These are phyloP conservation scores for Curvularia eragrostidis DNA, from an alignment of 2,329 filamentous ascomycete species.

Conservation along the genomic window DNA sequence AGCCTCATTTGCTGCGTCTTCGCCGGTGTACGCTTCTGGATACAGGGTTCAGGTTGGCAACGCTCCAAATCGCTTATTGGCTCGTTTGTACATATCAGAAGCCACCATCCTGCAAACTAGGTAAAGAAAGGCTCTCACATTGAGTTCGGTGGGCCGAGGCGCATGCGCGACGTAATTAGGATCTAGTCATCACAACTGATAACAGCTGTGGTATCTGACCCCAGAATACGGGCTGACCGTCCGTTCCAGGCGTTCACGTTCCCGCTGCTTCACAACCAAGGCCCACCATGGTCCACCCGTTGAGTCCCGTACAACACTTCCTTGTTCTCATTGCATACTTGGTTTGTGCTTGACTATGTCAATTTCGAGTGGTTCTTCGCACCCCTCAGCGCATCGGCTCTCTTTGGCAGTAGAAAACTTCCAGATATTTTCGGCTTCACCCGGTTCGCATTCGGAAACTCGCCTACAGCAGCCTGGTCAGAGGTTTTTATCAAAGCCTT, in stretches of 20 bases:
- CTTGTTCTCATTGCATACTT: slow-evolving; percentile 4
- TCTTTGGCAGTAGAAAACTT: slow-evolving; percentile 11
- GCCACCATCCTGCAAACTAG: neutral
- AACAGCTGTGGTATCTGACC: slow-evolving; percentile 3
- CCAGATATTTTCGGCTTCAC: slow-evolving; percentile 17
- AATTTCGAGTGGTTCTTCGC: slow-evolving; percentile 6
- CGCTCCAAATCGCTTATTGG: slow-evolving; percentile 7
- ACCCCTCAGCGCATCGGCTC: slow-evolving; percentile 8
- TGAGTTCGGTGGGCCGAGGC: slow-evolving; percentile 4
- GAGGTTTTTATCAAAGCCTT: slow-evolving; percentile 5
- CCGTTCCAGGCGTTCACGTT: neutral
- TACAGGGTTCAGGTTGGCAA: slow-evolving; percentile 1
- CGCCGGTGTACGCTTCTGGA: slow-evolving; percentile 7
- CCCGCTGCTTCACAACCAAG: slow-evolving; percentile 2
- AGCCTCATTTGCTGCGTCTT: slow-evolving; percentile 8
- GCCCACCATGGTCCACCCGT: neutral
- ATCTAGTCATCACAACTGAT: slow-evolving; percentile 8
- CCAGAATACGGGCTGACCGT: slow-evolving; percentile 4
- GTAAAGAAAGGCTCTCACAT: neutral
- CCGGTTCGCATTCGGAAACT: slow-evolving; percentile 10
- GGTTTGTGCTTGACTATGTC: slow-evolving; percentile 13
- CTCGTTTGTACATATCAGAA: neutral
- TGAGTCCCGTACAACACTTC: neutral
- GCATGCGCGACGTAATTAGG: slow-evolving; percentile 2
- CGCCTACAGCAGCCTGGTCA: slow-evolving; percentile 14